Evolutionary conservation across 73 alveolate genomes (phyloP).

Genomic region (Paramecium caudatum): DNA sequence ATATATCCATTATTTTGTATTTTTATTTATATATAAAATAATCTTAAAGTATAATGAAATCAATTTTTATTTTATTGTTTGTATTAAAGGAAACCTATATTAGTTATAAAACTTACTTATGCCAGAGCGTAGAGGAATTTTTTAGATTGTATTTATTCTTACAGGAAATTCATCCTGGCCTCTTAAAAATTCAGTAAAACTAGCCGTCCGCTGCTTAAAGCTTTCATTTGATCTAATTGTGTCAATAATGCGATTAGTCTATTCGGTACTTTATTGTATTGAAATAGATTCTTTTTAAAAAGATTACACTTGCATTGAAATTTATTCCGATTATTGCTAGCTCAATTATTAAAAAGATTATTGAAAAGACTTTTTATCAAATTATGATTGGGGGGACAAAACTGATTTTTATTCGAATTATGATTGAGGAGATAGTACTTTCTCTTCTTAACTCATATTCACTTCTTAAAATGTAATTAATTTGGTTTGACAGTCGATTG

Average conservation of each 20-base stretch:
- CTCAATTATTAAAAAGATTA: not conserved
- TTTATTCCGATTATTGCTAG: no score
- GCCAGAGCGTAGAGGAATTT: not conserved
- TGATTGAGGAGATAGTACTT: constrained; percentile 31
- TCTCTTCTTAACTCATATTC: constrained; percentile 8
- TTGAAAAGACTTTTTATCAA: not conserved
- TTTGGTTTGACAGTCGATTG: constrained; percentile 2
- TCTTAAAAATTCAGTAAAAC: constrained; percentile 36
- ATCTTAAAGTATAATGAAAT: not conserved
- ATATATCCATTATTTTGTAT: not conserved
- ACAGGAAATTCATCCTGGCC: constrained; percentile 15
- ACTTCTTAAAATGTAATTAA: constrained; percentile 18
- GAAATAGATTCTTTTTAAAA: constrained; percentile 34
- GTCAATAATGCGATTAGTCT: not conserved
- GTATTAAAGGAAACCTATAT: constrained; percentile 17
- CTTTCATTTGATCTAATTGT: constrained; percentile 23
- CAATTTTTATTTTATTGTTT: constrained; percentile 40
- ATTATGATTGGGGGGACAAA: not conserved
- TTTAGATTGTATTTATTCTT: not conserved
- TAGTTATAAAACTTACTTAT: not conserved
- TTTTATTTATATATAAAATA: not conserved
- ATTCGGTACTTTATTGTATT: constrained; percentile 11
- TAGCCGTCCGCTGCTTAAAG: constrained; percentile 1
- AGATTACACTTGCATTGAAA: not conserved
- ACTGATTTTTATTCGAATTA: not conserved